These are phyloP conservation scores for Peronospora belbahrii DNA, from an alignment of 352 stramenopile species.

Conservation along the genomic window DNA sequence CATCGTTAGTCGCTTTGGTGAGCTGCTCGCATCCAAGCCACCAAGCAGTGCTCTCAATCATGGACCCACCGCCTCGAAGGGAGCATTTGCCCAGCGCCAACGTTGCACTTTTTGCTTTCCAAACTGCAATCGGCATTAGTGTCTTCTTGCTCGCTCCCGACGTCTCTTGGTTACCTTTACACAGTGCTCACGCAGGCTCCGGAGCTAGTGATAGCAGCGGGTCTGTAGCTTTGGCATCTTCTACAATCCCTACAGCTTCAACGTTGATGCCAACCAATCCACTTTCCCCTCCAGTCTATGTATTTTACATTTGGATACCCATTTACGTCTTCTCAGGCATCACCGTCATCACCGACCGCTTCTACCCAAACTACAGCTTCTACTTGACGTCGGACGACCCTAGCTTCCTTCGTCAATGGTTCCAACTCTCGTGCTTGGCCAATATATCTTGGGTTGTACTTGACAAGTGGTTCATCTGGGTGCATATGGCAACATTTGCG, in stretches of 20 bases:
- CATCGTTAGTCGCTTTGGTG: constrained; percentile 1
- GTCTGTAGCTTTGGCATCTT: constrained; percentile 8
- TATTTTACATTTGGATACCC: constrained; percentile 46
- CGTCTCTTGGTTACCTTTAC: constrained; percentile 20
- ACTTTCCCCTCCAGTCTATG: constrained; percentile 37
- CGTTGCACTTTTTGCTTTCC: constrained; percentile 24
- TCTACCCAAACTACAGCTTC: constrained; percentile 50
- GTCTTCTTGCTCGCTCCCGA: constrained; percentile 30
- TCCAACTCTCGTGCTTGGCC: constrained; percentile 41
- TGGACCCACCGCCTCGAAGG: constrained; percentile 14
- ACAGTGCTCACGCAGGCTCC: neutral
- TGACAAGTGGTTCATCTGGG: constrained; percentile 44
- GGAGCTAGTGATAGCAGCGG: constrained; percentile 21
- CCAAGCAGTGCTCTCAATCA: constrained; percentile 7
- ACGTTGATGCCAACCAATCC: constrained; percentile 26
- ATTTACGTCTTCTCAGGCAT: constrained; percentile 41
- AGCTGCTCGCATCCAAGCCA: constrained; percentile 1
- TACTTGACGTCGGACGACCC: constrained; percentile 43
- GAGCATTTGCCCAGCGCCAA: constrained; percentile 25
- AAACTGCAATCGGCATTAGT: constrained; percentile 16
- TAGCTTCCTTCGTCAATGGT: constrained; percentile 44
- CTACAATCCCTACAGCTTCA: constrained; percentile 12
- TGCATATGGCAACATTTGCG: constrained; percentile 47
- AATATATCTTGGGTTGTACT: constrained; percentile 44
- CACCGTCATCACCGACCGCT: constrained; percentile 43